Evolutionary conservation across 148 eudicot species (phyloP).

Genomic region (Chenopodium quinoa): DNA sequence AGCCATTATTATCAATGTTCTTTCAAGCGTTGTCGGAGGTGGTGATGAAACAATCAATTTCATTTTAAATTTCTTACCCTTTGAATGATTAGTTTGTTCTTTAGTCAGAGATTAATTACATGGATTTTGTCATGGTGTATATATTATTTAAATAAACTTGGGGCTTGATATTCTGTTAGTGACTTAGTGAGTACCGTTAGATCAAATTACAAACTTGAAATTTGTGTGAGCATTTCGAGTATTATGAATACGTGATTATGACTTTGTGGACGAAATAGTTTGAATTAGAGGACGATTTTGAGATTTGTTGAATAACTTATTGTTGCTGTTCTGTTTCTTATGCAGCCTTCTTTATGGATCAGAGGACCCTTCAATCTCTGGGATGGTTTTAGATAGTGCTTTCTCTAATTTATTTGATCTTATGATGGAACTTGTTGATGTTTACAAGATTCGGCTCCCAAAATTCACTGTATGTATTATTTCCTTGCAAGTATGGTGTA

Average conservation of each 20-base stretch:
- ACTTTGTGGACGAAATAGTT: not conserved
- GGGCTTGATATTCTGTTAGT: not conserved
- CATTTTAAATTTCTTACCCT: not conserved
- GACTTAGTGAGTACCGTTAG: not conserved
- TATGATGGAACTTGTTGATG: constrained; percentile 93
- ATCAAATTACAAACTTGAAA: not conserved
- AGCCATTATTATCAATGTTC: not conserved
- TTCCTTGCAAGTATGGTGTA: constrained; percentile 13
- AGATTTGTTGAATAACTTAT: not conserved
- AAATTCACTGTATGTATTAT: constrained; percentile 69
- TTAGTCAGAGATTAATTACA: not conserved
- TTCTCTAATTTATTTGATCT: constrained; percentile 84
- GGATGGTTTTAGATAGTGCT: constrained; percentile 91
- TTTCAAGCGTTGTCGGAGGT: constrained; percentile 1
- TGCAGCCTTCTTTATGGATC: constrained; percentile 94
- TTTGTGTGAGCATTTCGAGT: not conserved
- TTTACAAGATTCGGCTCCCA: constrained; percentile 87
- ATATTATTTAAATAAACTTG: not conserved
- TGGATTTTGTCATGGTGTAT: not conserved
- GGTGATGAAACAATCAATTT: not conserved
- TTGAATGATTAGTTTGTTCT: not conserved
- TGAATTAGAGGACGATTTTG: not conserved
- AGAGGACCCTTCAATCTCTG: constrained; percentile 89
- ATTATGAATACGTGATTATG: not conserved
- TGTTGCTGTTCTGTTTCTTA: constrained; percentile 15